A percentile compares a stretch with the other conserved stretches of the same genome.
phyloP scores from a whole-genome alignment of 2,329 filamentous ascomycete genomes.

The Parafenestella ontariensis region DNA sequence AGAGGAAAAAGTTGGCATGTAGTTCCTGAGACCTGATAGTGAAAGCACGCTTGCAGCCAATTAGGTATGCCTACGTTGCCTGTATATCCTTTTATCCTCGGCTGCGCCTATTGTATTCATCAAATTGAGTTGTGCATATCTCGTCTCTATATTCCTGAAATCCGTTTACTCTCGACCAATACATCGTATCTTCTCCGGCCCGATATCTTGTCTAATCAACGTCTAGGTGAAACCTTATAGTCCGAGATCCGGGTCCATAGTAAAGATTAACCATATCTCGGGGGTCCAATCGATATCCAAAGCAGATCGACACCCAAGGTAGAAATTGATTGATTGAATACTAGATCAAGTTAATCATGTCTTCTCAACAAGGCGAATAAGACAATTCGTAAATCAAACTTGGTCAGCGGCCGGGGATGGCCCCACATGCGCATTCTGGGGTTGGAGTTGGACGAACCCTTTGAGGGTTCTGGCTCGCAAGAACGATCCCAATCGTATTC shows the following conservation, averaged over 20 bases:
- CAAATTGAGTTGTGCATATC: too few species aligned
- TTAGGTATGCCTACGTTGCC: too few species aligned
- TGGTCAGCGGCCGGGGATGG: slow-evolving; percentile 16
- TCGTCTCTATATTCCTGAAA: too few species aligned
- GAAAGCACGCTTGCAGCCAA: too few species aligned
- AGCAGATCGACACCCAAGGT: slow-evolving; percentile 13
- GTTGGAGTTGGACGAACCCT: slow-evolving; percentile 15
- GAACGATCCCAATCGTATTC: too few species aligned
- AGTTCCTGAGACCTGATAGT: too few species aligned
- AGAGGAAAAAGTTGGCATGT: too few species aligned
- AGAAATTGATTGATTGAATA: slow-evolving; percentile 11
- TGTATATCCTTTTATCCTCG: too few species aligned
- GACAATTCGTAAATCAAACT: slow-evolving; percentile 7
- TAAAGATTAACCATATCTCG: slow-evolving; percentile 2
- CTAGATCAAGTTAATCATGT: slow-evolving; percentile 1
- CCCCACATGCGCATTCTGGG: slow-evolving; percentile 33
- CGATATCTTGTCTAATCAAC: background rate
- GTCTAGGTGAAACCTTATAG: background rate
- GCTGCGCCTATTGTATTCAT: too few species aligned
- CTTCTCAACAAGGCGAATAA: slow-evolving; percentile 9
- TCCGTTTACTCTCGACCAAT: too few species aligned
- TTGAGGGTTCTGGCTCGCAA: slow-evolving; percentile 12
- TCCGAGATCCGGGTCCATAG: background rate
- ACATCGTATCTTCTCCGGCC: background rate
- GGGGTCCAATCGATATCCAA: slow-evolving; percentile 3